Base-by-base conservation (phyloP, 139 green algal species). In the Chloropicon primus region DNA sequence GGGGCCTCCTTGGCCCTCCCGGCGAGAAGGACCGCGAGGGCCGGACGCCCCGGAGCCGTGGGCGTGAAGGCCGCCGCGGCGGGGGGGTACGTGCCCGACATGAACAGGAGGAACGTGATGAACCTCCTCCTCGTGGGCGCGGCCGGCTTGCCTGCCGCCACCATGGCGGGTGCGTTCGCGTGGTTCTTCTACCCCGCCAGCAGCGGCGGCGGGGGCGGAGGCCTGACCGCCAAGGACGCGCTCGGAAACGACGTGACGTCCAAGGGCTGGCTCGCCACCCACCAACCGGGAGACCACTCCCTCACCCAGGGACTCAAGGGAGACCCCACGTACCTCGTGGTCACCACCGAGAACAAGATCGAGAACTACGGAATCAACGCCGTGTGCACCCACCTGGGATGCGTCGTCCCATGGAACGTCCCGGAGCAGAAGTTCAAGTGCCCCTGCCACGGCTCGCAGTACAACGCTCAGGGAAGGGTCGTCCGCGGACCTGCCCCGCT, bases 371-470 rank as follows among this genome's bases (percentile, higher is more conserved):
- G 96, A 78, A 76, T 99, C 1, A 99, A 99, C 85, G 94, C 95
- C 72, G 93, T 99, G 73, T 99, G 96, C 96, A 99, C 96, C 26
- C 96, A 99, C 87, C 81, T 99, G 80, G 95, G 96, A 71, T 99
- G 95, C 88, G 95, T 99, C 73, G 95, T 99, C n/a, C 95, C 95
- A 21, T 99, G 94, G 94, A 94, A 96, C 76, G 24, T 22, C 23
- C 73, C 71, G 17, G 94, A 99, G 90, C 98, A 98, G 87, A 98
- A 99, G 92, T 99, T 99, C 91, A 97, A 94, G 88, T 99, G 95
- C 92, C 95, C 95, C 24, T 99, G 95, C 92, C 96, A 99, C 86
- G 96, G 96, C 76, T 97, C 91, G 28, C 96, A 98, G 85, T 99
- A 99, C 90, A 95, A 99, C 86, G 71, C 74, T 29, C 81, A 96